Evolutionary conservation across 495 filamentous ascomycete species (phyloP).

Genomic region (Massariosphaeria phaeospora): DNA sequence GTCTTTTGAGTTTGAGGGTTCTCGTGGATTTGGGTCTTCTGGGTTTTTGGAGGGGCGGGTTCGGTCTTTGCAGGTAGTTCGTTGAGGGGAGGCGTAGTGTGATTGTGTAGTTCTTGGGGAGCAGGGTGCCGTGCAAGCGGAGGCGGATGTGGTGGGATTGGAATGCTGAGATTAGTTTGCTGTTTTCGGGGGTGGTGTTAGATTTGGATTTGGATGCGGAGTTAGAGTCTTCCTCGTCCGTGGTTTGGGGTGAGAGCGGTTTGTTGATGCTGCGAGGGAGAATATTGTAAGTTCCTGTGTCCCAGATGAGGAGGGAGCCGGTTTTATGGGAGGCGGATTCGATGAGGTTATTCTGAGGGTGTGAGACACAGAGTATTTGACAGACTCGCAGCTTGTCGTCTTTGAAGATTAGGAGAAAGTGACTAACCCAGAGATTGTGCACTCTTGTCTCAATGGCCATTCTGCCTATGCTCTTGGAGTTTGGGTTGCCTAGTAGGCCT

Average conservation of each 20-base stretch:
- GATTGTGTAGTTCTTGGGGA: conserved; percentile 56
- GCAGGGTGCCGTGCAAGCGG: conserved; percentile 54
- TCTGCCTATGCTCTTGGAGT: conserved; percentile 52
- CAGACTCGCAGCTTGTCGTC: background rate
- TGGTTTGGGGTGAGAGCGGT: conserved; percentile 38
- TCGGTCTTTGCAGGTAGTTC: conserved; percentile 38
- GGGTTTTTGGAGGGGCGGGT: background rate
- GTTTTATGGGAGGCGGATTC: conserved; percentile 57
- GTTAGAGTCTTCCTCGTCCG: conserved; percentile 40
- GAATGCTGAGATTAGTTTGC: conserved; percentile 54
- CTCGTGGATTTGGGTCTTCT: background rate
- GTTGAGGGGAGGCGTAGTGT: conserved; percentile 51
- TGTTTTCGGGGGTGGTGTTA: conserved; percentile 44
- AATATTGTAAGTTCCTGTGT: conserved; percentile 61
- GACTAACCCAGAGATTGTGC: conserved; percentile 61
- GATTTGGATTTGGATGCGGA: background rate
- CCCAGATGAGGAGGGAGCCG: conserved; percentile 65
- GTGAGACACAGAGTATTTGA: conserved; percentile 7
- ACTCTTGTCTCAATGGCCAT: conserved; percentile 65
- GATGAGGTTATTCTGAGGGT: conserved; percentile 57
- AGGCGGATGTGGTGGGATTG: conserved; percentile 57
- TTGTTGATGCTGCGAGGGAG: conserved; percentile 43
- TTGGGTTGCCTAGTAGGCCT: conserved; percentile 60
- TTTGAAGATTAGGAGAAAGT: background rate
- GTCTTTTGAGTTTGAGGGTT: no score